Base-by-base conservation (phyloP, 306 rosid genomes). In the Glycyrrhiza uralensis region DNA sequence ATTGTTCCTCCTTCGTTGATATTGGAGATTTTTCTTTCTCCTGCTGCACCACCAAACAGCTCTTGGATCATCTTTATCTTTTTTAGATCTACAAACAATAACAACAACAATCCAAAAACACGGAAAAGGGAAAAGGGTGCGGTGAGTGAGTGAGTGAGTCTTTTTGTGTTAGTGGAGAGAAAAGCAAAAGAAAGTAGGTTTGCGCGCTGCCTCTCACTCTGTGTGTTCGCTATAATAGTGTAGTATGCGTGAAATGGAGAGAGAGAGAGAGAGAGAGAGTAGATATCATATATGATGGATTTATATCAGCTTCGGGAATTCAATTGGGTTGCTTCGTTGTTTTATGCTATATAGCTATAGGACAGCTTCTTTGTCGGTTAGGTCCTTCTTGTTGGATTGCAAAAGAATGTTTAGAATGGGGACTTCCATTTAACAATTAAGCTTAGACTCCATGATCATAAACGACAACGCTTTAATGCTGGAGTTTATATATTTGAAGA, bases 31-130 rank as follows among this genome's bases (percentile, higher is more conserved):
- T 91, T 85, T 74, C 85, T 76, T 41, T 86, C 92, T 69, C 85
- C 86, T 14, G 81, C 78, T 47, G 96, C 28, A 57, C 81, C 88
- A 59, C 92, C 89, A 46, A 92, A 88, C 73, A 92, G 85, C 76
- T 92, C 98, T 77, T 92, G 96, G 78, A 92, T 89, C 98, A 92
- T 91, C 85, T 83, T 81, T 52, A 69, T 65, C 65, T 71, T 74
- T 78, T 79, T 79, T 66, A 50, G 95, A 85, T 87, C 88, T 84
- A 74, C 84, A n/a, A n/a, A n/a, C n/a, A n/a, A n/a, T n/a, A n/a
- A n/a, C n/a, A n/a, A n/a, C n/a, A 87, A 87, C 83, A 87, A 88
- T 83, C 95, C 91, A 88, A 88, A 85, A 83, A 64, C 81, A 76
- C 66, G 76, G 61, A n/a, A 84, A 83, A 83, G 36, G 87, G 81